Evolutionary conservation across 2,329 filamentous ascomycete genomes (phyloP).

Genomic region (Dichotomopilus funicola): DNA sequence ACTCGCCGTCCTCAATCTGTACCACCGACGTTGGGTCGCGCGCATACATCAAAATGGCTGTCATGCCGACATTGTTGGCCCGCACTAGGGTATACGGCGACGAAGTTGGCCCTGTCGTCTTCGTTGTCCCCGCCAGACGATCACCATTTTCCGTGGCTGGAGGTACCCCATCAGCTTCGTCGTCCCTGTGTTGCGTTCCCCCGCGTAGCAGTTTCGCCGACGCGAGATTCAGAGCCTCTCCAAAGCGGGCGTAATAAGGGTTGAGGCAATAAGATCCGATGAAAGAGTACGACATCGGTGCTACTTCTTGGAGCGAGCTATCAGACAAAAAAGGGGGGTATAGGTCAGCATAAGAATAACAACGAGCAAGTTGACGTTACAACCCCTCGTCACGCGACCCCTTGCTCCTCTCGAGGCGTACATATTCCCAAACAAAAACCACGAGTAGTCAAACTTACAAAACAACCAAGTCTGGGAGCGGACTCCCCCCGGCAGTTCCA

Average conservation of each 20-base stretch:
- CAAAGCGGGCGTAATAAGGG: slow-evolving; percentile 68
- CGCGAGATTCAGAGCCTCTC: slow-evolving; percentile 65
- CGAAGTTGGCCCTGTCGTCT: slow-evolving; percentile 16
- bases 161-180: too few species aligned
- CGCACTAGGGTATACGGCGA: slow-evolving; percentile 62
- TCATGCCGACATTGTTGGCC: slow-evolving; percentile 78
- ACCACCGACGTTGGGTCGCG: slow-evolving; percentile 54
- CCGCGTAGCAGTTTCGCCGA: slow-evolving; percentile 36
- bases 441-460: slow-evolving; percentile 42
- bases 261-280: slow-evolving; percentile 74
- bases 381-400: not conserved
- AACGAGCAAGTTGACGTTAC: not conserved
- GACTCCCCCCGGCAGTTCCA: too few species aligned
- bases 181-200: too few species aligned
- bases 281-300: slow-evolving; percentile 77
- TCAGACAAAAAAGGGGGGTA: slow-evolving; percentile 1
- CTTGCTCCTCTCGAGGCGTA: not conserved
- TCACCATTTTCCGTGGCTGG: slow-evolving; percentile 15
- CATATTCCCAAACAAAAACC: too few species aligned
- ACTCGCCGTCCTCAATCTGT: slow-evolving; percentile 68
- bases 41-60: slow-evolving; percentile 79
- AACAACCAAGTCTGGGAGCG: slow-evolving; percentile 48
- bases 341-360: not conserved
- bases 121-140: slow-evolving; percentile 9
- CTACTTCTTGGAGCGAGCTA: slow-evolving; percentile 82